Evolutionary conservation across 192 early-diverging fungal species (phyloP), one percentile per base, ranked within the genome.

Genomic region (Gaertneriomyces semiglobifer): DNA sequence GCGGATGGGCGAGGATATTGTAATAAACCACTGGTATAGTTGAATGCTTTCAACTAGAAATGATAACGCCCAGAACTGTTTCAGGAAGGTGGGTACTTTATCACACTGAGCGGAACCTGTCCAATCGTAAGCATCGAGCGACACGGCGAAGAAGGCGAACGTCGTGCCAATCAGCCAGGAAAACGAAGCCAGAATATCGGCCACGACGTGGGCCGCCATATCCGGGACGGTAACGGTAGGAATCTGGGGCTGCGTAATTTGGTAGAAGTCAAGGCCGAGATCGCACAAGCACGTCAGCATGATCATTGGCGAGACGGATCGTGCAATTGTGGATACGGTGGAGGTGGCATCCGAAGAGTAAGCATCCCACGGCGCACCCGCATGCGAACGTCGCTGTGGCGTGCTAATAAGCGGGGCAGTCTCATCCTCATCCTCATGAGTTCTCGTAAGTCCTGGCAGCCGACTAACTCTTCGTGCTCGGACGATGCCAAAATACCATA

Each of bases 101-200:
- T 69, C 39, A 33, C 25, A 33, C n/a, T 18, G 16, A 19, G 58
- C 44, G 5, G 14, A 10, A 10, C 9, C 40, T 9, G 18, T 6
- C 61, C 68, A 55, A 39, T 62, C 40, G 7, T 9, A n/a, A 14
- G 4, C 43, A 41, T 89, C 88, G 63, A 88, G 87, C 7, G 57
- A 58, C 38, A 52, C 58, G 14, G 55, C 50, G 59, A 82, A 80
- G 51, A 74, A 68, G 40, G 89, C 53, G n/a, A 91, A 86, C 0
- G 94, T 90, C 20, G 94, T 74, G 8, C 57, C 68, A 65, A 96
- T 94, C 69, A 73, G 59, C 71, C 71, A 73, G 6, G 72, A 62
- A 60, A 74, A 69, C 11, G 61, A 16, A 12, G 8, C 45, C 19
- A 73, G 18, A 6, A 73, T 33, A 51, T 61, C 47, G 20, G 58